phyloP scores from a whole-genome alignment of 2,329 filamentous ascomycete genomes.

The Exophiala phaeomuriformis region DNA sequence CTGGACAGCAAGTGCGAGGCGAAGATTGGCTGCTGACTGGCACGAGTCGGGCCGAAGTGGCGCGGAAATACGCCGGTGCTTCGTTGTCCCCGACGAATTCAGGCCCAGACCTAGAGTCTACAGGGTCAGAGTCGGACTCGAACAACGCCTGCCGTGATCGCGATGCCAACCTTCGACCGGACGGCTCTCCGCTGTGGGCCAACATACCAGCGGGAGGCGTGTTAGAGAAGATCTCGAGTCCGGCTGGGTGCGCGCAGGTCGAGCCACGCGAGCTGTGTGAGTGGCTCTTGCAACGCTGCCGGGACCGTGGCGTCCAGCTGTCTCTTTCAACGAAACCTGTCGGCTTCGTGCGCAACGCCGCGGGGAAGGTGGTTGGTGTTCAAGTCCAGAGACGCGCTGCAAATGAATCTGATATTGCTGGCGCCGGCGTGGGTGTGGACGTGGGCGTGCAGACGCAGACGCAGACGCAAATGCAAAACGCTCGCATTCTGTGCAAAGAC shows the following conservation, averaged over 20 bases:
- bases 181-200: not conserved
- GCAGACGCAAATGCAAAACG: not conserved
- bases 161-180: slow-evolving; percentile 27
- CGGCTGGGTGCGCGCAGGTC: slow-evolving; percentile 51
- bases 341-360: slow-evolving; percentile 45
- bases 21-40: slow-evolving; percentile 62
- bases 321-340: slow-evolving; percentile 56
- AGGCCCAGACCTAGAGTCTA: not conserved
- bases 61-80: slow-evolving; percentile 28
- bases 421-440: too few relatives aligned
- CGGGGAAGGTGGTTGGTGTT: slow-evolving; percentile 45
- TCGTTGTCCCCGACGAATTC: not conserved
- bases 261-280: slow-evolving; percentile 60
- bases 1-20: slow-evolving; percentile 37
- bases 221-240: not conserved
- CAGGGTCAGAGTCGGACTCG: too few relatives aligned
- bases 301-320: slow-evolving; percentile 54
- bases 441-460: too few relatives aligned
- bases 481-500: slow-evolving; percentile 45
- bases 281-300: slow-evolving; percentile 54
- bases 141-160: not conserved
- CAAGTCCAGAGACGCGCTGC: slow-evolving; percentile 9
- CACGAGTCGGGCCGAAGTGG: slow-evolving; percentile 52
- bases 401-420: too few relatives aligned
- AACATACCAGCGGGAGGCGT: not conserved